Percentiles rank a stretch among this genome's conserved stretches.
phyloP scores from a whole-genome alignment of 192 early-diverging fungal species.

The Dimargaris verticillata region DNA sequence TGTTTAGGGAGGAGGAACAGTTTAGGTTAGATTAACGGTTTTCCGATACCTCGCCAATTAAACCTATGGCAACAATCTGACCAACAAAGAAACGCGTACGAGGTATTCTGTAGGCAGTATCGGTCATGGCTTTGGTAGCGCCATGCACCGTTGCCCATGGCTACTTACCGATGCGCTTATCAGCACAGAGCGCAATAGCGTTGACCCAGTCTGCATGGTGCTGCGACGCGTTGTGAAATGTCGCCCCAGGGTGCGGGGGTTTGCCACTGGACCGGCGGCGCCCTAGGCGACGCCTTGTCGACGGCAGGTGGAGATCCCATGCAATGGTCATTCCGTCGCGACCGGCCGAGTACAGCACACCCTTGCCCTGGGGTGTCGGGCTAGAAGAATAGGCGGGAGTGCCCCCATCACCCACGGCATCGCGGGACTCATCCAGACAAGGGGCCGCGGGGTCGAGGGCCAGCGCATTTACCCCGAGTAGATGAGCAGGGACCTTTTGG shows the following conservation, averaged over 20 bases:
- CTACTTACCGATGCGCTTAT: conserved; percentile 38
- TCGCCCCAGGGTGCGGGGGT: conserved; percentile 32
- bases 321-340: conserved; percentile 73
- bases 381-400: too few species aligned
- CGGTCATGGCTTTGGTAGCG: neutral
- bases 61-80: neutral
- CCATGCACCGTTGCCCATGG: neutral
- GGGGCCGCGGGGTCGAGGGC: conserved; percentile 38
- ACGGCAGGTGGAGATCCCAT: conserved; percentile 48
- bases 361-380: conserved; percentile 21
- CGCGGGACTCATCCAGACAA: neutral
- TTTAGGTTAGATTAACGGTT: neutral
- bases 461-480: conserved; percentile 74
- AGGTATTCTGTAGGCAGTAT: neutral
- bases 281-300: conserved; percentile 13
- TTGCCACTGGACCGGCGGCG: conserved; percentile 18
- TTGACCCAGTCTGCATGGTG: conserved; percentile 96
- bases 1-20: neutral
- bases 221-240: conserved; percentile 46
- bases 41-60: neutral
- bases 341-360: conserved; percentile 74
- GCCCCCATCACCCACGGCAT: neutral
- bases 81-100: neutral
- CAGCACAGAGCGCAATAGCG: conserved; percentile 63
- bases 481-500: conserved; percentile 43